Percentiles rank a stretch among this genome's conserved stretches.
Evolutionary conservation across 2,329 filamentous ascomycete genomes (phyloP).

Genomic region (Cordyceps farinosa): DNA sequence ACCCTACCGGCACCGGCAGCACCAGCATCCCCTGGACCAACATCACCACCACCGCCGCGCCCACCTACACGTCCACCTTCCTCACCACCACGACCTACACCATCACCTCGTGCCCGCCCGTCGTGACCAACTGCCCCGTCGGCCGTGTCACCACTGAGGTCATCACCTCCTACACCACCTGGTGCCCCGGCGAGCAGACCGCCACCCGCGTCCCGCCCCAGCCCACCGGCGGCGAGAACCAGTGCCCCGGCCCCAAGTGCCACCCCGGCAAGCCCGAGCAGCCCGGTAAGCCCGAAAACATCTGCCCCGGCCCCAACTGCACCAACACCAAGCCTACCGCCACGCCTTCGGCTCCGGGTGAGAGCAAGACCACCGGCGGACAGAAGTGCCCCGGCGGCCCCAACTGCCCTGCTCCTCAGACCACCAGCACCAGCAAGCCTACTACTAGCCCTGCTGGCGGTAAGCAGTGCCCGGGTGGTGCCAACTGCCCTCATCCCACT

Average conservation of each 20-base stretch:
- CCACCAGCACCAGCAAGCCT: not conserved
- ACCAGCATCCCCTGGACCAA: conserved; percentile 16
- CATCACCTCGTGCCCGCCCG: conserved; percentile 20
- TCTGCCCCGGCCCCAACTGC: conserved; percentile 23
- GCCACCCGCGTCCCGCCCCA: not conserved
- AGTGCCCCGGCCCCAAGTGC: conserved; percentile 21
- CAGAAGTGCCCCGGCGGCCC: not conserved
- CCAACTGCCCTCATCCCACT: conserved; percentile 12
- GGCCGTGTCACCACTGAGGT: conserved; percentile 19
- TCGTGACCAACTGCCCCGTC: conserved; percentile 20
- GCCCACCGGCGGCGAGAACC: conserved; percentile 9
- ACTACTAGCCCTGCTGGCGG: not conserved
- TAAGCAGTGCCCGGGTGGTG: not conserved
- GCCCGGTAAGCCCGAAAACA: conserved; percentile 26
- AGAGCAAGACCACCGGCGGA: not conserved
- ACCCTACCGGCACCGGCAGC: conserved; percentile 13
- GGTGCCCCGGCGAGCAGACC: not conserved
- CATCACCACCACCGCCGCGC: conserved; percentile 12
- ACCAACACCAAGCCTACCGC: not conserved
- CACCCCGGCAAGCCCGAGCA: conserved; percentile 14
- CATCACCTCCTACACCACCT: conserved; percentile 1
- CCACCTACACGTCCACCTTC: conserved; percentile 18
- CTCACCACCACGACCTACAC: conserved; percentile 20
- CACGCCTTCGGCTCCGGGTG: not conserved
- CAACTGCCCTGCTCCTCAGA: conserved; percentile 10